Percentiles rank a stretch among this genome's conserved stretches.
Evolutionary conservation across 2,329 filamentous ascomycete species (phyloP).

Genomic region (Pestalotiopsis fici): DNA sequence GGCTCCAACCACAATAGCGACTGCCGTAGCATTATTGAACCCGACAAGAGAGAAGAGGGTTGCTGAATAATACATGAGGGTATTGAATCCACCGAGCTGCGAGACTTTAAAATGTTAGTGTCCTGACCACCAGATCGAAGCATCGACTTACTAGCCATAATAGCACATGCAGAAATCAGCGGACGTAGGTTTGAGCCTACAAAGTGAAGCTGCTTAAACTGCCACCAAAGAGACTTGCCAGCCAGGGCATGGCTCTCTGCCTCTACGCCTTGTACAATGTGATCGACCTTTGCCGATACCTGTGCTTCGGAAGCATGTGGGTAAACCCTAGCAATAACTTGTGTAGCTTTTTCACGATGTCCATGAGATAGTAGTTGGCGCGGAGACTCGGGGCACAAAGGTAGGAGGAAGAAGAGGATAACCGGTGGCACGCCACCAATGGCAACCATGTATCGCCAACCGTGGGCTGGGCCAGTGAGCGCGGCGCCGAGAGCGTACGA

Average conservation of each 20-base stretch:
- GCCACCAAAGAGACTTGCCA: constrained; percentile 35
- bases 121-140: background rate
- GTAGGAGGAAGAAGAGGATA: constrained; percentile 41
- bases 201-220: constrained; percentile 41
- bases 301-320: constrained; percentile 41
- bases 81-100: constrained; percentile 31
- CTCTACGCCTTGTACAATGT: constrained; percentile 39
- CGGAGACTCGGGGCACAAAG: constrained; percentile 49
- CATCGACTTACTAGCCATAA: constrained; percentile 38
- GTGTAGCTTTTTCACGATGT: constrained; percentile 37
- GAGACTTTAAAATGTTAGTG: constrained; percentile 27
- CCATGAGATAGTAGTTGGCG: constrained; percentile 46
- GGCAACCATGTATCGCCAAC: constrained; percentile 53
- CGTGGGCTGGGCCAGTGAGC: constrained; percentile 38
- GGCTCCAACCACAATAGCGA: constrained; percentile 38
- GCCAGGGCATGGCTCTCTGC: constrained; percentile 29
- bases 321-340: constrained; percentile 39
- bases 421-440: constrained; percentile 47
- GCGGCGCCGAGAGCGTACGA: constrained; percentile 41
- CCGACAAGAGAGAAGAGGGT: constrained; percentile 36
- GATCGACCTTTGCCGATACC: constrained; percentile 42
- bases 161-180: constrained; percentile 41
- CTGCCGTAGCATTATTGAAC: constrained; percentile 44
- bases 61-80: constrained; percentile 20
- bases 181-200: constrained; percentile 39